Base-by-base conservation (phyloP, 1,284 basidiomycete species). In the Rhodotorula sp. region DNA sequence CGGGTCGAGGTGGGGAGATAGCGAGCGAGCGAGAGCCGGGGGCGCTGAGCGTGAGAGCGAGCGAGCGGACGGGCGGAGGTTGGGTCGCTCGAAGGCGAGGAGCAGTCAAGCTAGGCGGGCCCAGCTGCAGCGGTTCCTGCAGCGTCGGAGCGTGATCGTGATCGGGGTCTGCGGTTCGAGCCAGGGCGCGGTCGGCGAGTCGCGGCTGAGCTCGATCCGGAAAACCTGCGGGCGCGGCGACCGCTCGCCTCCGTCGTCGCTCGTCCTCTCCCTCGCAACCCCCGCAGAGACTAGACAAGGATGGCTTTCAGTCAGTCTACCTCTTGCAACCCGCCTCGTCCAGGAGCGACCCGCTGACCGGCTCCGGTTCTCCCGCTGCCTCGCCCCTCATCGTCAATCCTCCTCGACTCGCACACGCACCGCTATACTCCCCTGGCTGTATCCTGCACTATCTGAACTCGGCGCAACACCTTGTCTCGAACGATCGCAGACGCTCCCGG, bases 401-500 rank as follows among this genome's bases (percentile, higher is more conserved):
- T 34, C 22, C 15, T 41, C 41, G 34, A 57, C 46, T 54, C 10
- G 46, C 21, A 22, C 29, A 21, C 25, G 7, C n/a, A 19, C 13
- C 37, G 19, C 37, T 15, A 0, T 22, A 12, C 61, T 46, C 48
- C 10, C 60, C 19, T 36, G 27, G 8, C 46, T 3, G n/a, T 3
- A 25, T 29, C 34, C 34, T 17, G 44, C 44, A 5, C 44, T n/a
- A 3, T 9, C 44, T 12, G 22, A 8, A 13, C 21, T 50, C 21
- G 27, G 9, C 54, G 6, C 2, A 21, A 27, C 6, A 17, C 36
- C 7, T 34, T 32, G 25, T 10, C 50, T 22, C 32, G 22, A 36
- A 19, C 34, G 13, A 44, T 19, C 36, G 10, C 32, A 66, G 66
- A 67, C 66, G 66, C 66, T 57, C 66, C 66, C 51, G 77, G 78